phyloP scores from a whole-genome alignment of 2,329 filamentous ascomycete species.

The Xylariomycetidae sp. region DNA sequence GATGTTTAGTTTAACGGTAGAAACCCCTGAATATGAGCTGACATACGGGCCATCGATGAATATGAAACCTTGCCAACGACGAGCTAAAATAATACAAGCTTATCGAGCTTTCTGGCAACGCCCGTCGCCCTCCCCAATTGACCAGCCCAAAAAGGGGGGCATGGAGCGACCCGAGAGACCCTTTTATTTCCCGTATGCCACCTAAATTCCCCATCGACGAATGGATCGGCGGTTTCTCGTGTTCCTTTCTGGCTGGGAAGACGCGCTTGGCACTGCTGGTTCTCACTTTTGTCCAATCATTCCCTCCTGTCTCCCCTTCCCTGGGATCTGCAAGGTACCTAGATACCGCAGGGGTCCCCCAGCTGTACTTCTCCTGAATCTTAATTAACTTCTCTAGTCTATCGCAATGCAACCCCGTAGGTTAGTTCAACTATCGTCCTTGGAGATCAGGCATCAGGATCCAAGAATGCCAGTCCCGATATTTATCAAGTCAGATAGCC shows the following conservation, averaged over 20 bases:
- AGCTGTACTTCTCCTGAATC: constrained; percentile 15
- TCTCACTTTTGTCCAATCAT: constrained; percentile 15
- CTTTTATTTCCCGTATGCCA: constrained; percentile 2
- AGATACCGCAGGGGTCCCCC: constrained; percentile 15
- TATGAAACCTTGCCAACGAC: too few species aligned
- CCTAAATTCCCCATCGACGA: constrained; percentile 8
- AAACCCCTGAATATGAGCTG: too few species aligned
- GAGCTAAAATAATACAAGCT: too few species aligned
- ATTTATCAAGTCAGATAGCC: too few species aligned
- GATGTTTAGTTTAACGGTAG: too few species aligned
- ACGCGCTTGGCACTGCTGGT: constrained; percentile 11
- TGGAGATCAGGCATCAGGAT: too few species aligned
- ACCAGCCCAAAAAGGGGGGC: background rate
- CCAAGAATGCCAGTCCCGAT: too few species aligned
- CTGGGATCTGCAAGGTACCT: too few species aligned
- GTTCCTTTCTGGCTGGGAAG: constrained; percentile 4
- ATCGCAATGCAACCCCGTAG: constrained; percentile 15
- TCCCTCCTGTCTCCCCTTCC: constrained; percentile 15
- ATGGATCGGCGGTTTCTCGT: constrained; percentile 13
- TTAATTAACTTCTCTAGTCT: too few species aligned
- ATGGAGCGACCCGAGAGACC: background rate
- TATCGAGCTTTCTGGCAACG: too few species aligned
- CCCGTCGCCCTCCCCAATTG: too few species aligned
- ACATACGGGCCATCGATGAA: too few species aligned
- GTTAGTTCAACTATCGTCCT: constrained; percentile 2